These are phyloP conservation scores for Zanthoxylum bungeanum DNA, from an alignment of 345 rosid species.

Conservation along the genomic window DNA sequence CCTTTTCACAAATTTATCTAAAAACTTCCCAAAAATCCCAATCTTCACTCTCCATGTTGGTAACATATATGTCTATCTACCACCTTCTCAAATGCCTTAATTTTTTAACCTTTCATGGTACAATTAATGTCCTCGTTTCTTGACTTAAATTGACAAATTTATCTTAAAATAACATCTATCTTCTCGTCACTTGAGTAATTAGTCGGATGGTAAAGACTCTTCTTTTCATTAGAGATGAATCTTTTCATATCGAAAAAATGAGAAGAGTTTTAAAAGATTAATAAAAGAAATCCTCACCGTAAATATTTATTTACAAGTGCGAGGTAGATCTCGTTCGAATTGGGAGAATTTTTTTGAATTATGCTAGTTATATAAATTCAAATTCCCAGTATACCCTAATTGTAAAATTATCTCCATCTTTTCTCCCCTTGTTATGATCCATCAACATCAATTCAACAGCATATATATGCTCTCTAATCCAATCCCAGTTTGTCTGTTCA, in stretches of 20 bases:
- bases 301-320: no score
- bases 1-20: neutral
- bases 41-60: neutral
- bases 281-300: no score
- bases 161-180: neutral
- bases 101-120: neutral
- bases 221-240: no score
- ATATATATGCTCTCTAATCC: neutral
- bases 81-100: neutral
- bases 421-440: neutral
- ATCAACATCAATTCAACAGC: constrained; percentile 32
- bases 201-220: neutral
- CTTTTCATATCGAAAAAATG: no score
- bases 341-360: no score
- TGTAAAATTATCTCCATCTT: neutral
- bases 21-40: neutral
- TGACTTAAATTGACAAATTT: neutral
- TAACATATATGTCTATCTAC: neutral
- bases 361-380: no score
- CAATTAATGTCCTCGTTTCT: neutral
- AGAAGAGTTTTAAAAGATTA: no score
- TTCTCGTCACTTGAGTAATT: neutral
- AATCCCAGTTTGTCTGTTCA: constrained; percentile 3
- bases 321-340: no score
- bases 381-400: no score